Evolutionary conservation across 2,329 filamentous ascomycete species (phyloP).

Genomic region (Colletotrichum graminicola): DNA sequence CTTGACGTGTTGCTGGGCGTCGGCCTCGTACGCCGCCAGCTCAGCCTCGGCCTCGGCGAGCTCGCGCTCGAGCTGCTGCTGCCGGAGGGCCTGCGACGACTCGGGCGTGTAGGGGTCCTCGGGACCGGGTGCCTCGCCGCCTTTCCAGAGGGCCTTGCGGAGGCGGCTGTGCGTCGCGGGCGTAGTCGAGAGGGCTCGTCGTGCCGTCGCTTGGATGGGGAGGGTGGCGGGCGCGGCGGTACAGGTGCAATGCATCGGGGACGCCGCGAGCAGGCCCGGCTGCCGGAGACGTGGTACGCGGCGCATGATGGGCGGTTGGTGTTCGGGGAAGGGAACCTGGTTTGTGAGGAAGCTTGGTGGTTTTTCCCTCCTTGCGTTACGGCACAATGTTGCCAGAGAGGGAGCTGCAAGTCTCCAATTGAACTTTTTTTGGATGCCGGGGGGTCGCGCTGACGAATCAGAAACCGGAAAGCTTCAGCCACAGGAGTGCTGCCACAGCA

Average conservation of each 20-base stretch:
- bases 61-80: slow-evolving; percentile 47
- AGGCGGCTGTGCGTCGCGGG: slow-evolving; percentile 54
- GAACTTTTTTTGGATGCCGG: slow-evolving; percentile 42
- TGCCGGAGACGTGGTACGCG: slow-evolving; percentile 56
- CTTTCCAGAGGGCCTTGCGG: slow-evolving; percentile 56
- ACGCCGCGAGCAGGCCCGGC: slow-evolving; percentile 51
- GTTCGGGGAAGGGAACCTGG: slow-evolving; percentile 1
- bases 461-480: slow-evolving; percentile 29
- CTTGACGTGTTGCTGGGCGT: slow-evolving; percentile 1
- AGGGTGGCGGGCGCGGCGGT: slow-evolving; percentile 42
- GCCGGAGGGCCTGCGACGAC: slow-evolving; percentile 48
- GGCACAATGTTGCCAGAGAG: slow-evolving; percentile 23
- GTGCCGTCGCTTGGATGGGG: slow-evolving; percentile 26
- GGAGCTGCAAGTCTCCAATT: slow-evolving; percentile 33
- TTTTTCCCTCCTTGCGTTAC: background rate
- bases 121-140: slow-evolving; percentile 52
- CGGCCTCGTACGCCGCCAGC: slow-evolving; percentile 40
- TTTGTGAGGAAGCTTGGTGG: background rate
- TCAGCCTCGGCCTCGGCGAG: slow-evolving; percentile 42
- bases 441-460: slow-evolving; percentile 34
- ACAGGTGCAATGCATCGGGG: slow-evolving; percentile 37
- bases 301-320: slow-evolving; percentile 51
- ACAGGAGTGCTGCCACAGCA: slow-evolving; percentile 2
- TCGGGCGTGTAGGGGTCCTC: slow-evolving; percentile 56
- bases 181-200: slow-evolving; percentile 52